Percentiles rank a stretch among this genome's conserved stretches.
These are phyloP conservation scores for Hypoxylon sp. DNA, from an alignment of 2,329 filamentous ascomycete species.

Conservation along the genomic window DNA sequence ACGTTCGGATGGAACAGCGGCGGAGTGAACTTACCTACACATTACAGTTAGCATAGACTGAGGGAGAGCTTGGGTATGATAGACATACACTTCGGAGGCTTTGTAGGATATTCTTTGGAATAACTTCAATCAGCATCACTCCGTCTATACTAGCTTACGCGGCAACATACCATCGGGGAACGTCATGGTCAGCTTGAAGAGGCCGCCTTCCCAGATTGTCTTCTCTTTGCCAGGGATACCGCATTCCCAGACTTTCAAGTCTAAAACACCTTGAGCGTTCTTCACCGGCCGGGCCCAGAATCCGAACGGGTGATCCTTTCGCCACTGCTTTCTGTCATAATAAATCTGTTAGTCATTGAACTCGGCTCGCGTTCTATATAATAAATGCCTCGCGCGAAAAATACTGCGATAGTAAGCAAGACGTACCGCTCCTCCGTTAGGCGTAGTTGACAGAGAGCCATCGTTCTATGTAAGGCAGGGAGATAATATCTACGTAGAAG, in stretches of 20 bases:
- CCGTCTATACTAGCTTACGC: constrained; percentile 37
- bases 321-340: constrained; percentile 88
- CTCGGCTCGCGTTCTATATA: neutral
- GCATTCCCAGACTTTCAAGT: constrained; percentile 97
- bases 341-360: constrained; percentile 30
- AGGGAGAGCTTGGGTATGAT: constrained; percentile 4
- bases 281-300: constrained; percentile 94
- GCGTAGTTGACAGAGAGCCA: constrained; percentile 91
- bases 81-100: constrained; percentile 93
- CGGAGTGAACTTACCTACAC: constrained; percentile 90
- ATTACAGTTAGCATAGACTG: constrained; percentile 11
- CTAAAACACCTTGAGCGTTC: constrained; percentile 82
- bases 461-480: constrained; percentile 54
- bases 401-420: neutral
- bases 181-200: constrained; percentile 92
- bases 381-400: constrained; percentile 6
- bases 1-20: constrained; percentile 99
- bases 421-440: constrained; percentile 88
- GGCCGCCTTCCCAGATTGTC: constrained; percentile 96
- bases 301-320: constrained; percentile 95
- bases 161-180: constrained; percentile 87
- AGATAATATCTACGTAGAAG: neutral
- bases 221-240: constrained; percentile 96
- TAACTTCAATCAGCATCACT: constrained; percentile 39
- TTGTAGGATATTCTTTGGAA: constrained; percentile 90